These are phyloP conservation scores for Metroxylon sagu DNA, from an alignment of 176 grass and related monocot species.

Conservation along the genomic window DNA sequence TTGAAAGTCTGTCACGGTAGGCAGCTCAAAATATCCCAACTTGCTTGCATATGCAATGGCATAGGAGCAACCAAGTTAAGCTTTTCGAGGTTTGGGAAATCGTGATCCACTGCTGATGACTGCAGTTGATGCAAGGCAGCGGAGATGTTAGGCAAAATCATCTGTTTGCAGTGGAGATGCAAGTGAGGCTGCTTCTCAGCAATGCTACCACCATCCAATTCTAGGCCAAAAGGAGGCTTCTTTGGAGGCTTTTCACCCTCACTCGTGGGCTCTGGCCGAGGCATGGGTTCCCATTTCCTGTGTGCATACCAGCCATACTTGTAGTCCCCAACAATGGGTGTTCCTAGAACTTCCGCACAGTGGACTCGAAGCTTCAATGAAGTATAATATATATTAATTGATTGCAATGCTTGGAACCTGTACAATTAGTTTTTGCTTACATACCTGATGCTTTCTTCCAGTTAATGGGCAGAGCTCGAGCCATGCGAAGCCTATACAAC, in stretches of 20 bases:
- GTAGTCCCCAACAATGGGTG: conserved; percentile 73
- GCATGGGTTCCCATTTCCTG: conserved; percentile 46
- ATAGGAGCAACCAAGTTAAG: conserved; percentile 63
- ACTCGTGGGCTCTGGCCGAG: conserved; percentile 16
- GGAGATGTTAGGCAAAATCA: conserved; percentile 71
- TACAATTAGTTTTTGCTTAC: background rate
- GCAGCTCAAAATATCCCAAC: conserved; percentile 71
- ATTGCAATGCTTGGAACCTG: too few relatives aligned
- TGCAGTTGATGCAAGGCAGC: conserved; percentile 41
- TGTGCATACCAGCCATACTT: conserved; percentile 65
- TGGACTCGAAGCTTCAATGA: conserved; percentile 65
- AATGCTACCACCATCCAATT: conserved; percentile 44
- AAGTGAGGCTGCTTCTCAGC: conserved; percentile 44
- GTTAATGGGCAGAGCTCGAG: conserved; percentile 75
- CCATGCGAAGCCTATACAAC: conserved; percentile 61
- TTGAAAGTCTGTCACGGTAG: too few relatives aligned
- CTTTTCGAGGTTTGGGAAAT: conserved; percentile 54
- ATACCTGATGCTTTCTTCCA: conserved; percentile 97
- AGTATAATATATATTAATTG: background rate
- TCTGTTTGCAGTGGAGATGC: conserved; percentile 96
- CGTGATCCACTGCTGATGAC: conserved; percentile 15
- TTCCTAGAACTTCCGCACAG: conserved; percentile 65
- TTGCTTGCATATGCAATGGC: conserved; percentile 67
- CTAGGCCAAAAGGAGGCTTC: conserved; percentile 64
- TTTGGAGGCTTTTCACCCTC: conserved; percentile 28